phyloP scores from a whole-genome alignment of 202 grass and related monocot genomes.

The Setaria viridis region DNA sequence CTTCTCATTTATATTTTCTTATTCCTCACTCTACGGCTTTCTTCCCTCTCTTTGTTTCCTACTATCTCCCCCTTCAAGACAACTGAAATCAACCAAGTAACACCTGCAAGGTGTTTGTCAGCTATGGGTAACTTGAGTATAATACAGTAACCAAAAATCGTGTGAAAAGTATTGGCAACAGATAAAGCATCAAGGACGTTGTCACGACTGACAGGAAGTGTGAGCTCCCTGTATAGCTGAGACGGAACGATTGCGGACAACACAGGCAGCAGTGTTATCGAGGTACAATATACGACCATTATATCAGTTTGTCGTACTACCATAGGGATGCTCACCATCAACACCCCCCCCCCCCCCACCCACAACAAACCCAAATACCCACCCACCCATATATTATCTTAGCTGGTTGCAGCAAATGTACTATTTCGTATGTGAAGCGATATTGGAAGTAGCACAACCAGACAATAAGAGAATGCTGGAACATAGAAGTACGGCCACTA shows the following conservation, averaged over 20 bases:
- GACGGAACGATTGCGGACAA: not conserved
- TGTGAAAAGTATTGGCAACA: not conserved
- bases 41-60: not conserved
- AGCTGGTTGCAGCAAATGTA: not conserved
- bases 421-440: not conserved
- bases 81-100: not conserved
- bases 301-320: not conserved
- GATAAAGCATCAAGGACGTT: not conserved
- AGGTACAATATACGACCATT: not conserved
- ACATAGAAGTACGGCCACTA: not conserved
- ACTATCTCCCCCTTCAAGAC: not conserved
- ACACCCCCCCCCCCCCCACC: too few species aligned
- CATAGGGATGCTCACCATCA: not conserved
- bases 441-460: not conserved
- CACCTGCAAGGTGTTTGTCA: not conserved
- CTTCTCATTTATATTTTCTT: not conserved
- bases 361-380: too few species aligned
- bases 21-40: not conserved
- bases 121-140: not conserved
- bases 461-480: too few species aligned
- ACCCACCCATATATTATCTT: not conserved
- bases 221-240: constrained; percentile 5
- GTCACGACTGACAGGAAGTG: not conserved
- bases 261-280: not conserved
- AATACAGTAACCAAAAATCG: not conserved